Evolutionary conservation across 371 early-diverging fungal species (phyloP), one percentile per base, ranked within the genome.

Genomic region (Syncephalis plumigaleata): DNA sequence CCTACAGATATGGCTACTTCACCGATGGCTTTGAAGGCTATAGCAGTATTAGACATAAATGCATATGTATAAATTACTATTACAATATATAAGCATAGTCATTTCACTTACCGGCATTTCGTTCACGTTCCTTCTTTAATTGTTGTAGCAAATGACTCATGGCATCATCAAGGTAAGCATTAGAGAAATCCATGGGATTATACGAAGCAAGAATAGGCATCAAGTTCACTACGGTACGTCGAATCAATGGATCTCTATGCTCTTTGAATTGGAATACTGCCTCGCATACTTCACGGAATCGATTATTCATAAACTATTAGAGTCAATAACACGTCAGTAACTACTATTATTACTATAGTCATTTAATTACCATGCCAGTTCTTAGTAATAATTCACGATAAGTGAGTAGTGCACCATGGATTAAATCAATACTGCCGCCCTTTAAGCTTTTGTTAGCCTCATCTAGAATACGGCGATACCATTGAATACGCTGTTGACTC

Each of bases 321-420:
- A 31, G 36, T 22, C 22, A 39, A 45, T 7, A 21, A 3, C 22
- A 23, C 18, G 53, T 17, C 13, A 44, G 23, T 4, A 31, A 45
- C 16, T 36, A 11, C 18, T 9, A 16, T 16, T 9, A 15, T 24
- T 21, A 46, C 18, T 17, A 44, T 23, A 16, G 5, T 17, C 2
- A 11, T 3, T 47, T 3, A 39, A 59, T 43, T 60, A 85, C 85
- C 80, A 81, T 80, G 42, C 86, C 85, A 16, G 92, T 77, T 52
- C 86, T 82, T 42, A 70, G 58, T 15, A 94, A 58, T 44, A 97
- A 58, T 57, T 86, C 89, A 40, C 81, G 66, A 56, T 83, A 73
- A 0, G 82, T 81, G 45, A 97, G 65, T 21, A 95, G 65, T 31
- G 84, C 77, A 2, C 90, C 95, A 58, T 97, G 95, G 15, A 84